Conservation (phyloP, 176 grass and related monocot genomes). For the Oryza brachyantha region DNA sequence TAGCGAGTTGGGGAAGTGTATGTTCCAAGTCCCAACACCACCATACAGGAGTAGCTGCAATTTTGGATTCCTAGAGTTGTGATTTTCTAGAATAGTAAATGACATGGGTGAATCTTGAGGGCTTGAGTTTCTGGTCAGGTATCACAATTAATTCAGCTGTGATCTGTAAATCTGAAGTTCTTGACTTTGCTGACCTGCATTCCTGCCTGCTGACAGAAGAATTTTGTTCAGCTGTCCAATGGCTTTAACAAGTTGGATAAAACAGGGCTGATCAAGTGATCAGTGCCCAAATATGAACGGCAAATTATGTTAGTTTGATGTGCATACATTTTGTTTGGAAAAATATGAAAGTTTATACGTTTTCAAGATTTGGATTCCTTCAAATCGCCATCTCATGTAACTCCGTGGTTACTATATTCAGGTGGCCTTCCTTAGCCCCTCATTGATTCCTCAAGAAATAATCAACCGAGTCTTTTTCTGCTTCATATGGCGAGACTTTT, state of each 20-base stretch:
- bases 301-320: not conserved
- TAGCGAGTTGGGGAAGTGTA: not conserved
- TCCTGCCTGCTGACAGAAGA: not conserved
- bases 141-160: not conserved
- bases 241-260: not conserved
- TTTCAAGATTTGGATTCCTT: not conserved
- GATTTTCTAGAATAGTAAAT: conserved; percentile 6
- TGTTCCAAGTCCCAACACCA: not conserved
- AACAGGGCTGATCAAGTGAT: not conserved
- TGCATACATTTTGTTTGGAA: not conserved
- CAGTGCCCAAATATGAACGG: too few species aligned
- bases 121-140: not conserved
- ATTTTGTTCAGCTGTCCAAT: not conserved
- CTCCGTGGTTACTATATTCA: not conserved
- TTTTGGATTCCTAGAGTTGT: not conserved
- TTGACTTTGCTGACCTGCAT: not conserved
- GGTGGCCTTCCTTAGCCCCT: not conserved
- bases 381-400: not conserved
- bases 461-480: too few species aligned
- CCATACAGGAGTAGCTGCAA: not conserved
- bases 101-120: not conserved
- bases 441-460: not conserved
- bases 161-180: not conserved
- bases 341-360: not conserved
- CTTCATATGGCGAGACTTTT: not conserved